phyloP scores from a whole-genome alignment of 768 basidiomycete species.

The Lactarius indigo region DNA sequence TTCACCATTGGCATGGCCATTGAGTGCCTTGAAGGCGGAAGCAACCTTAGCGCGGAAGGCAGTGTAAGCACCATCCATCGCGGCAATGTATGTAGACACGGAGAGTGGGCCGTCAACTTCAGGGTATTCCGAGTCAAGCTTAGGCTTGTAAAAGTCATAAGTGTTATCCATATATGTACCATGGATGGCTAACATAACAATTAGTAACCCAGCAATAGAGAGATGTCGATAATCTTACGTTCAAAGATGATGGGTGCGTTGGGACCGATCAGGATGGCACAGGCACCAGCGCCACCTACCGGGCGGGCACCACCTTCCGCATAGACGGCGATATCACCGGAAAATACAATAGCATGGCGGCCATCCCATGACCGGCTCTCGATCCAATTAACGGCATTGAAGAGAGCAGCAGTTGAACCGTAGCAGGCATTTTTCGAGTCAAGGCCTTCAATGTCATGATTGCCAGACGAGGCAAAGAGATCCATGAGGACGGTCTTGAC shows the following conservation, averaged over 20 bases:
- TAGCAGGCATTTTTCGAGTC: constrained; percentile 99
- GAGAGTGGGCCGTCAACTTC: constrained; percentile 97
- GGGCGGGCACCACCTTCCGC: constrained; percentile 94
- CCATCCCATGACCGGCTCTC: constrained; percentile 97
- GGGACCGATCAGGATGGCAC: constrained; percentile 93
- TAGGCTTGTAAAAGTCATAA: constrained; percentile 99
- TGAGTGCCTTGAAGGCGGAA: constrained; percentile 42
- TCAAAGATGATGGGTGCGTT: constrained; percentile 93
- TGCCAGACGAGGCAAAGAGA: constrained; percentile 88
- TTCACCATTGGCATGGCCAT: constrained; percentile 34
- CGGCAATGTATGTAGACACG: constrained; percentile 90
- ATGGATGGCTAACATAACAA: constrained; percentile 66
- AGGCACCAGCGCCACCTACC: constrained; percentile 94
- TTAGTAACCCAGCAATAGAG: neutral
- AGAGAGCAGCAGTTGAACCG: constrained; percentile 96
- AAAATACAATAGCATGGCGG: constrained; percentile 93
- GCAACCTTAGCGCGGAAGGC: constrained; percentile 80
- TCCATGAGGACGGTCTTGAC: constrained; percentile 99
- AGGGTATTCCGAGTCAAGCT: constrained; percentile 91
- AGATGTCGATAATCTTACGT: constrained; percentile 57
- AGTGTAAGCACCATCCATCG: constrained; percentile 86
- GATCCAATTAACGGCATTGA: constrained; percentile 98
- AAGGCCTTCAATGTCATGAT: constrained; percentile 97
- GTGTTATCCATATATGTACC: constrained; percentile 97
- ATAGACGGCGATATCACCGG: constrained; percentile 97